Conservation (phyloP, 768 basidiomycete species). For the Boletus tomentosulus region DNA sequence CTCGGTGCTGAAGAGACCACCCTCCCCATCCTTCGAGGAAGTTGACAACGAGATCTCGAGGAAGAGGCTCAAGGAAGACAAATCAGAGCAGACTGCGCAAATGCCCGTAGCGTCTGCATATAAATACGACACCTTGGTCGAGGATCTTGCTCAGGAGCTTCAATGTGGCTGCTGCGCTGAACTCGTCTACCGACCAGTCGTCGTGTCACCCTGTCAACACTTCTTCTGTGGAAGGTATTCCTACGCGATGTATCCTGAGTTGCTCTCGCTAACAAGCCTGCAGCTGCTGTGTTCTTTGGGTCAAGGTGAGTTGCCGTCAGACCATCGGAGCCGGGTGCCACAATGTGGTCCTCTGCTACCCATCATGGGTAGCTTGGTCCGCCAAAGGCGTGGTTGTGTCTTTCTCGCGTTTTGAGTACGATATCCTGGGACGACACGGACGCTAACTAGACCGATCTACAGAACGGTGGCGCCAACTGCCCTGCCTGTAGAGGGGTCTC, state of each 20-base stretch:
- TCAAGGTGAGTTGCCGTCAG: conserved; percentile 55
- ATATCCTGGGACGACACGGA: background rate
- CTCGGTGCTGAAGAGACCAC: conserved; percentile 52
- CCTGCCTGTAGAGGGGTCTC: conserved; percentile 76
- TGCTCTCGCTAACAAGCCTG: conserved; percentile 40
- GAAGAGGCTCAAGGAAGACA: conserved; percentile 58
- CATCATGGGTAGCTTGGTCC: background rate
- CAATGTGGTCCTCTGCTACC: background rate
- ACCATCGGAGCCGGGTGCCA: background rate
- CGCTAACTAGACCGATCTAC: conserved; percentile 14
- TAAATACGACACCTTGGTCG: conserved; percentile 39
- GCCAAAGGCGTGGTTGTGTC: background rate
- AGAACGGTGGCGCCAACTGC: conserved; percentile 86
- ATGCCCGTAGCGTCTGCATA: conserved; percentile 15
- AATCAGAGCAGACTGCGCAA: conserved; percentile 18
- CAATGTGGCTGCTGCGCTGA: conserved; percentile 86
- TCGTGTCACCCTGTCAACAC: conserved; percentile 83
- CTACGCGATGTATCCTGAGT: background rate
- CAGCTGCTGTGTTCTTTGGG: conserved; percentile 82
- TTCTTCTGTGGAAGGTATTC: conserved; percentile 86
- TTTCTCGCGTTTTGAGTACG: background rate
- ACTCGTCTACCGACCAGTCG: conserved; percentile 75
- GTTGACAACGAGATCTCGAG: conserved; percentile 43
- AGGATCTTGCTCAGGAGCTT: conserved; percentile 68
- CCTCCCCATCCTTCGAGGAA: conserved; percentile 55